phyloP scores from a whole-genome alignment of 164 flowering plant species.

The Litsea cubeba region DNA sequence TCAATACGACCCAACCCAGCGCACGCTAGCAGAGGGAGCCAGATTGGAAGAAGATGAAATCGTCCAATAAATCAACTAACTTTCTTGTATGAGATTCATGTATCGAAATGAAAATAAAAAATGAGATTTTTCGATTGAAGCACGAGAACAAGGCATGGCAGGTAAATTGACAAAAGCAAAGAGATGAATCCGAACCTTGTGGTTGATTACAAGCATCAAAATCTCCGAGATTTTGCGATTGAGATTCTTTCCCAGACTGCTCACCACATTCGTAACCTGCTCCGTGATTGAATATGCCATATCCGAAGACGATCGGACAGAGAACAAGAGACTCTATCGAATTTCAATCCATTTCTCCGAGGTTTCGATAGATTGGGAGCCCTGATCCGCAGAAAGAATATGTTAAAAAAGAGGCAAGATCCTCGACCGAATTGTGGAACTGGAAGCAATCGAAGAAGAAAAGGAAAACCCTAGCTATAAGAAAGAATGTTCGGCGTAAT shows the following conservation, averaged over 20 bases:
- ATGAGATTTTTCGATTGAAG: neutral
- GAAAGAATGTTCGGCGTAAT: too few species aligned
- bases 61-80: neutral
- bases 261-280: conserved; percentile 18
- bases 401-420: neutral
- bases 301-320: neutral
- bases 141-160: neutral
- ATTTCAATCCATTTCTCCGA: neutral
- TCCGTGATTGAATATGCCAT: conserved; percentile 24
- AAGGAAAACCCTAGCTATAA: neutral
- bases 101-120: too few species aligned
- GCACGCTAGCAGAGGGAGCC: too few species aligned
- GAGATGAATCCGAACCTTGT: conserved; percentile 22
- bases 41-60: too few species aligned
- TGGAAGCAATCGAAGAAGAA: neutral
- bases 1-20: too few species aligned
- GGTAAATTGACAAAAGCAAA: neutral
- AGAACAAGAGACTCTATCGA: neutral
- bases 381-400: conserved; percentile 2
- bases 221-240: conserved; percentile 24
- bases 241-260: conserved; percentile 18
- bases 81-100: neutral
- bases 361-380: neutral
- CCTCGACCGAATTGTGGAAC: neutral
- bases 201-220: conserved; percentile 22